phyloP scores from a whole-genome alignment of 2,329 filamentous ascomycete genomes.

The Pseudocercospora crystallina region DNA sequence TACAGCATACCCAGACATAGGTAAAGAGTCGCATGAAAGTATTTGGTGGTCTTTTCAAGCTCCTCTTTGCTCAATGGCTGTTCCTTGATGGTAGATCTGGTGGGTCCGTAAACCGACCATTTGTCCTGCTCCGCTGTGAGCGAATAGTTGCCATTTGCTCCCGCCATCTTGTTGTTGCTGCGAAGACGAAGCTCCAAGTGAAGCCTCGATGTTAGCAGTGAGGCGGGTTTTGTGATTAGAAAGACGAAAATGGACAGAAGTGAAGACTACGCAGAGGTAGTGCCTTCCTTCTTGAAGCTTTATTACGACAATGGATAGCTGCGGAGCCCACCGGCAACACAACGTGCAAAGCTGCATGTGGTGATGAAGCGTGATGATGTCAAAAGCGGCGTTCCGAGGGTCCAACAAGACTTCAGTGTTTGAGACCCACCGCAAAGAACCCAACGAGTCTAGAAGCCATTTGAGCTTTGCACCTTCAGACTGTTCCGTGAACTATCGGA shows the following conservation, averaged over 20 bases:
- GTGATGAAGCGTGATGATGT: slow-evolving; percentile 3
- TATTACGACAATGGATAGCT: neutral
- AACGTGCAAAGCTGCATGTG: neutral
- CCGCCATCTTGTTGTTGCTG: neutral
- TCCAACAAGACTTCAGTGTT: no score
- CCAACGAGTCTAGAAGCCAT: neutral
- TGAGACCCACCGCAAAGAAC: neutral
- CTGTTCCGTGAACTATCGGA: neutral
- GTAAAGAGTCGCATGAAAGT: slow-evolving; percentile 73
- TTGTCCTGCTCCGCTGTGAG: slow-evolving; percentile 29
- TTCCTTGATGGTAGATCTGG: slow-evolving; percentile 34
- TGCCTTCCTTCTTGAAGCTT: neutral
- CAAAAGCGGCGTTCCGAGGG: no score
- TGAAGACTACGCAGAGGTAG: no score
- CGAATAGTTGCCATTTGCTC: slow-evolving; percentile 11
- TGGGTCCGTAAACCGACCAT: slow-evolving; percentile 33
- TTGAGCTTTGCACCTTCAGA: neutral
- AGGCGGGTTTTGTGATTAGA: neutral
- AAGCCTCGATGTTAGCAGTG: neutral
- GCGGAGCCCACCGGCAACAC: neutral
- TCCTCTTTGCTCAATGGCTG: slow-evolving; percentile 65
- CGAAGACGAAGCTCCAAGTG: neutral
- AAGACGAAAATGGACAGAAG: no score
- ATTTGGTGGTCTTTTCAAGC: slow-evolving; percentile 67
- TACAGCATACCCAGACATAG: slow-evolving; percentile 80